Evolutionary conservation across 2,329 filamentous ascomycete species (phyloP), one percentile per base, ranked within the genome.

Genomic region (Tolypocladium capitatum): DNA sequence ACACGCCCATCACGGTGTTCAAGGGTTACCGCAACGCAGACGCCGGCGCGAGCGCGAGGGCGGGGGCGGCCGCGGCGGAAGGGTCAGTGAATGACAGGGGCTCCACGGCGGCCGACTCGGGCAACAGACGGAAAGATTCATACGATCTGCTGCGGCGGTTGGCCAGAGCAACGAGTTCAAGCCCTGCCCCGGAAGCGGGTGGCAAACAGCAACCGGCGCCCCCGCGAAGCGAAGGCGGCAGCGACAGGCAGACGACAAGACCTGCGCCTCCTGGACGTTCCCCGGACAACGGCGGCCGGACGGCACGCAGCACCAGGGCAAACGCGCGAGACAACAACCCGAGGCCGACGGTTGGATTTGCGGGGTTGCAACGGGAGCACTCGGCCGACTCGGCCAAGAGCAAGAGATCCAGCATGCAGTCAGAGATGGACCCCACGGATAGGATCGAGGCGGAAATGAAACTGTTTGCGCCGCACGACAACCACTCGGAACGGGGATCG

Each of bases 391-490:
- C 74, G 38, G 55, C 63, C 45, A 67, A 66, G 53, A 69, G 70
- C 53, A 77, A 76, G 60, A 64, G 67, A 48, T 68, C 67, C 33
- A 75, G 71, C 57, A 60, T 68, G 56, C 63, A 68, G 49, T 78
- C 75, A 0, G 75, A 79, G 48, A 56, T 63, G 14, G 76, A 80
- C 51, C 75, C 76, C 5, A 73, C 69, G 1, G 75, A 75, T 53
- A 73, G 76, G 41, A 78, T 80, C 45, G 70, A 76, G 54, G 72
- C 67, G 10, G 76, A 80, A 60, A 70, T 72, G 63, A 72, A 69
- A 44, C 66, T 80, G 9, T 80, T 80, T 58, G 76, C 74, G 14
- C 72, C 70, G 0, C 55, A 62, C 16, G 75, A 79, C 31, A 75
- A 73, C 50, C 68, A 76, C 38, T 80, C 76, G 1, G 76, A 80